phyloP scores from a whole-genome alignment of 1,284 basidiomycete genomes.

The Gymnopus androsaceus region DNA sequence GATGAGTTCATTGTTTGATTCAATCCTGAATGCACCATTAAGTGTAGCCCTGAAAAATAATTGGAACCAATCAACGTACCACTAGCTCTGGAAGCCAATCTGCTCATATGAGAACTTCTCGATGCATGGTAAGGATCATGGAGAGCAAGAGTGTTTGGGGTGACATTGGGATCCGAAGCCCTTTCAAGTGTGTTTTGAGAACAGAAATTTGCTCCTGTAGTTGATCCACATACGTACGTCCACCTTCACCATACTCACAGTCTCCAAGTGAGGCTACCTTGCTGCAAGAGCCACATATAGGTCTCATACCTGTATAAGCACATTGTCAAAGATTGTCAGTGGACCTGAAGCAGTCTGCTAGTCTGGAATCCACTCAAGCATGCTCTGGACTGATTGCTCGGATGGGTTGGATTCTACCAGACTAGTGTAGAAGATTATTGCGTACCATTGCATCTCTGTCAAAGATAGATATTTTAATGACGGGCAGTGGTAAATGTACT shows the following conservation, averaged over 20 bases:
- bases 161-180: background rate
- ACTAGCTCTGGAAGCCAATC: background rate
- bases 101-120: background rate
- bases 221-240: constrained; percentile 1
- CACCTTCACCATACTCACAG: constrained; percentile 13
- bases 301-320: constrained; percentile 4
- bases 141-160: background rate
- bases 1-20: too few species aligned
- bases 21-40: too few species aligned
- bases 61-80: too few species aligned
- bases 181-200: constrained; percentile 9
- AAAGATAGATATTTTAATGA: background rate
- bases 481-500: background rate
- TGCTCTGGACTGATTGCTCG: background rate
- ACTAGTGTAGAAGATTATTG: too few species aligned
- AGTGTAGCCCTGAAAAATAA: too few species aligned
- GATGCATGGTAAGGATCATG: constrained; percentile 12
- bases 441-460: background rate
- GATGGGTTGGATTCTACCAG: too few species aligned
- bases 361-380: too few species aligned
- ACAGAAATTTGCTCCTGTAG: constrained; percentile 14
- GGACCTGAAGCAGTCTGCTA: too few species aligned
- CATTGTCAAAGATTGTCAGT: background rate
- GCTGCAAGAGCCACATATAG: constrained; percentile 13
- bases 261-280: constrained; percentile 8